These are phyloP conservation scores for Fusarium continuum DNA, from an alignment of 2,329 filamentous ascomycete genomes.

Conservation along the genomic window DNA sequence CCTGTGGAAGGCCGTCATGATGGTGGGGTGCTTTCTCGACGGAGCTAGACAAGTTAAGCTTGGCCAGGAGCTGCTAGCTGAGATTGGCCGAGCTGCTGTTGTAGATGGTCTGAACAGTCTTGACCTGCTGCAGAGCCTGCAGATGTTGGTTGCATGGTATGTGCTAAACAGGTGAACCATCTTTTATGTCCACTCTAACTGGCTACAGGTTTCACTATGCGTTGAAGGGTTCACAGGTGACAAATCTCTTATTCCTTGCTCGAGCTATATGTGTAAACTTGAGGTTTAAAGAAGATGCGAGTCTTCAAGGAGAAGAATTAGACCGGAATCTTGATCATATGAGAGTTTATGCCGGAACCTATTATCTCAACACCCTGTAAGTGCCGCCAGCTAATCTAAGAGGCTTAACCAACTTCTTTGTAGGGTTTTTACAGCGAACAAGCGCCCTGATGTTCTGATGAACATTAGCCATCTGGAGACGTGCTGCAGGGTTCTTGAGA, in stretches of 20 bases:
- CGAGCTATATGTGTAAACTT: conserved; percentile 57
- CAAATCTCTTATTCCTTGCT: conserved; percentile 59
- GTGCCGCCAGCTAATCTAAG: conserved; percentile 20
- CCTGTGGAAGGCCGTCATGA: conserved; percentile 61
- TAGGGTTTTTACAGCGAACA: conserved; percentile 57
- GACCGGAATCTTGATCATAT: conserved; percentile 53
- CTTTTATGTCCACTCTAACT: conserved; percentile 16
- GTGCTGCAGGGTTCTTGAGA: conserved; percentile 55
- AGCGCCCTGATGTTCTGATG: conserved; percentile 59
- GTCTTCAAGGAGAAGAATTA: conserved; percentile 31
- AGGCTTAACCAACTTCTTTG: neutral
- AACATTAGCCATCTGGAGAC: conserved; percentile 55
- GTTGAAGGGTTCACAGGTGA: conserved; percentile 60
- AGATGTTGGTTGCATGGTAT: conserved; percentile 58
- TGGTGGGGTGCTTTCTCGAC: conserved; percentile 54
- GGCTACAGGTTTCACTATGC: conserved; percentile 57
- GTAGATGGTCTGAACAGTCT: conserved; percentile 55
- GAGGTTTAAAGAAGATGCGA: conserved; percentile 44
- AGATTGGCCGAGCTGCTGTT: conserved; percentile 53
- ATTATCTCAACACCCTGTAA: conserved; percentile 60
- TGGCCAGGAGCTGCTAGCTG: conserved; percentile 55
- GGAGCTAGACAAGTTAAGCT: conserved; percentile 55
- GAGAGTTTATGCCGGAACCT: conserved; percentile 59
- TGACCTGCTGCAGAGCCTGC: conserved; percentile 58
- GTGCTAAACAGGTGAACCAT: conserved; percentile 14